These are phyloP conservation scores for Metschnikowia shivogae DNA, from an alignment of 805 yeast genomes.

Conservation along the genomic window DNA sequence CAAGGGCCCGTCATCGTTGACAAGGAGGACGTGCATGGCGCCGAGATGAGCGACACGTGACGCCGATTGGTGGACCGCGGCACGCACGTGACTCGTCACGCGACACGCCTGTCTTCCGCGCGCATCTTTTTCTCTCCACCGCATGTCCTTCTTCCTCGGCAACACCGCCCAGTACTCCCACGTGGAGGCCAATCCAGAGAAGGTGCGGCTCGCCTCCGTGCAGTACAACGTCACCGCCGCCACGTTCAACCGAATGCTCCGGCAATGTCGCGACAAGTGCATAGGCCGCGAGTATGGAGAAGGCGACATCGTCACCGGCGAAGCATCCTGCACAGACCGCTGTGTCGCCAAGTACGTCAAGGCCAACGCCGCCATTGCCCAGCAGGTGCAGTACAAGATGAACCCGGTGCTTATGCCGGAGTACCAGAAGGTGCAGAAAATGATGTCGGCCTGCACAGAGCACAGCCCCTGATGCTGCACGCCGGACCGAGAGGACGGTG, in stretches of 20 bases:
- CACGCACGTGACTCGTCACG: background rate
- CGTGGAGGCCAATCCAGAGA: slow-evolving; percentile 55
- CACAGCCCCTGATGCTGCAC: too few relatives aligned
- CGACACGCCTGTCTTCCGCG: background rate
- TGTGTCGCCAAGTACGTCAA: slow-evolving; percentile 81
- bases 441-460: slow-evolving; percentile 1
- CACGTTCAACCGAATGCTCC: slow-evolving; percentile 44
- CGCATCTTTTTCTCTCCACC: background rate
- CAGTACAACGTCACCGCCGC: slow-evolving; percentile 61
- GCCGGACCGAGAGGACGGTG: too few relatives aligned
- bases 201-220: slow-evolving; percentile 57
- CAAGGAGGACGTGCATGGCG: slow-evolving; percentile 53
- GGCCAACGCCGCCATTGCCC: slow-evolving; percentile 63
- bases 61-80: too few relatives aligned
- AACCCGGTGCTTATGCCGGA: slow-evolving; percentile 33
- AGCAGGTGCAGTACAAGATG: slow-evolving; percentile 33
- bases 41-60: background rate
- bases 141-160: slow-evolving; percentile 64
- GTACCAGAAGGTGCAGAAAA: slow-evolving; percentile 28
- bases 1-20: slow-evolving; percentile 97
- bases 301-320: slow-evolving; percentile 80
- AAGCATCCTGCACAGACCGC: slow-evolving; percentile 74
- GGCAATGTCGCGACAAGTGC: slow-evolving; percentile 71
- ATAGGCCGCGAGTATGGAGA: slow-evolving; percentile 84
- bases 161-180: slow-evolving; percentile 36